These are phyloP conservation scores for Lactarius tabidus DNA, from an alignment of 768 basidiomycete genomes.

Conservation along the genomic window DNA sequence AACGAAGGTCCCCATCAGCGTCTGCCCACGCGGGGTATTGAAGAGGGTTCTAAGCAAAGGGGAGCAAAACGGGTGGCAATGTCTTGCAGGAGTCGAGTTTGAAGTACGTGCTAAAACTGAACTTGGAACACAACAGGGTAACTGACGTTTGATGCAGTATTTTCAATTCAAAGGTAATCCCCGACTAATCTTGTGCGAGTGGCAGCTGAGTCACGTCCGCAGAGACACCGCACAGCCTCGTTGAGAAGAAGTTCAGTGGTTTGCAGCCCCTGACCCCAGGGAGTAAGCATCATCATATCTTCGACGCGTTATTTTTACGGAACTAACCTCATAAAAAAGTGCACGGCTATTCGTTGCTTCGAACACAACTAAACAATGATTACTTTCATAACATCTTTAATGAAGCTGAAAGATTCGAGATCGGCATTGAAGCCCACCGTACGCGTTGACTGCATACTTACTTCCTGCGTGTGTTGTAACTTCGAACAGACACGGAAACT, in stretches of 20 bases:
- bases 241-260: conserved; percentile 71
- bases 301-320: neutral
- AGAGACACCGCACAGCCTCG: conserved; percentile 78
- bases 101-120: conserved; percentile 51
- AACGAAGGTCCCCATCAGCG: conserved; percentile 68
- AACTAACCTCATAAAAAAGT: conserved; percentile 43
- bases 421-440: conserved; percentile 88
- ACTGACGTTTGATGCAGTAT: conserved; percentile 46
- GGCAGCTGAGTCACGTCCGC: conserved; percentile 15
- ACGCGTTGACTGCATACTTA: conserved; percentile 6
- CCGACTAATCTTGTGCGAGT: neutral
- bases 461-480: neutral
- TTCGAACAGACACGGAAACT: conserved; percentile 75
- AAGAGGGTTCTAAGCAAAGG: conserved; percentile 52
- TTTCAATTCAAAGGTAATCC: conserved; percentile 84
- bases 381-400: conserved; percentile 93
- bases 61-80: conserved; percentile 47
- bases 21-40: conserved; percentile 84
- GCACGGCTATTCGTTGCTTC: conserved; percentile 94
- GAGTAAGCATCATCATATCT: conserved; percentile 51
- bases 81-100: conserved; percentile 88
- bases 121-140: neutral
- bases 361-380: conserved; percentile 82
- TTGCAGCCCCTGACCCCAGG: conserved; percentile 86
- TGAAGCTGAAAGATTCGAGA: conserved; percentile 61